Conservation (phyloP, 192 early-diverging fungal genomes). For the Coemansia sp. region DNA sequence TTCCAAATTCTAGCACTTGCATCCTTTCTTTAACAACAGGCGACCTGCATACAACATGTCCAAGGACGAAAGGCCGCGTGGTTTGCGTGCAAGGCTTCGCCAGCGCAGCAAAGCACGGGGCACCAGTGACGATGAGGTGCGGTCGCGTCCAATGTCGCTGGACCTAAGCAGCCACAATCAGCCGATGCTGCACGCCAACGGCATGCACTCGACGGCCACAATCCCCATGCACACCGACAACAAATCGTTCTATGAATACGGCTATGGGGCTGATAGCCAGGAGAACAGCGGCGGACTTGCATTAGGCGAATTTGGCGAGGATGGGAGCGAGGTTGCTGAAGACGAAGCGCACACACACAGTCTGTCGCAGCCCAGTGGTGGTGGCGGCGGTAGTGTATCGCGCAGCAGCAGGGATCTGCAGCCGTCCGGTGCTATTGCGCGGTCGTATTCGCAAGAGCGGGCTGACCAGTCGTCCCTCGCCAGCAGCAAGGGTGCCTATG, state of each 20-base stretch:
- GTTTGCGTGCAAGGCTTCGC: slow-evolving; percentile 43
- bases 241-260: background rate
- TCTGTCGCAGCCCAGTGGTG: background rate
- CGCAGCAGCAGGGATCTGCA: background rate
- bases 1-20: background rate
- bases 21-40: background rate
- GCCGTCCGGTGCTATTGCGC: slow-evolving; percentile 35
- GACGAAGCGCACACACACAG: slow-evolving; percentile 20
- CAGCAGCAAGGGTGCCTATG: slow-evolving; percentile 4
- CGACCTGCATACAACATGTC: slow-evolving; percentile 15
- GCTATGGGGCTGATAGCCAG: slow-evolving; percentile 5
- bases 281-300: slow-evolving; percentile 32
- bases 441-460: slow-evolving; percentile 26
- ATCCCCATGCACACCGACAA: slow-evolving; percentile 25
- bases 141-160: slow-evolving; percentile 41
- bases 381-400: background rate
- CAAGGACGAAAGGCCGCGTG: slow-evolving; percentile 49
- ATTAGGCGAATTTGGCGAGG: slow-evolving; percentile 44
- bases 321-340: slow-evolving; percentile 42
- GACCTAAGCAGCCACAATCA: slow-evolving; percentile 35
- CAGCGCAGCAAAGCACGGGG: slow-evolving; percentile 41
- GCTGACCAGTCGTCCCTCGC: background rate
- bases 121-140: slow-evolving; percentile 46
- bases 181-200: slow-evolving; percentile 16
- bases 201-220: slow-evolving; percentile 43